A percentile compares a stretch with the other conserved stretches of the same genome.
Conservation (phyloP, 2,329 filamentous ascomycete genomes). For the Colletotrichum tabaci region DNA sequence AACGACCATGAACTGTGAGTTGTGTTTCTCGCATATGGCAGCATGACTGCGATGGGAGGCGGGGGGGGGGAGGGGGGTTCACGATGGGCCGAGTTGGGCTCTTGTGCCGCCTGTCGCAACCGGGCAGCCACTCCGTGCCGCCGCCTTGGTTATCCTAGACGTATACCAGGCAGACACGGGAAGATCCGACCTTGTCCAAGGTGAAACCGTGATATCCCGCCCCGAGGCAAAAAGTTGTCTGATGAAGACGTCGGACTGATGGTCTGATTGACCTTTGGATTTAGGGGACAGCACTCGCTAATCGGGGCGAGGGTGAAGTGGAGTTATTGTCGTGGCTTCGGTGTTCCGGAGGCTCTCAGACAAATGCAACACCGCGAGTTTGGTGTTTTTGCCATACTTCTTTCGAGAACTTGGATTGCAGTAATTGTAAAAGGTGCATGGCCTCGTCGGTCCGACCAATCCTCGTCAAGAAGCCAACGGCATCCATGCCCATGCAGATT, state of each 20-base stretch:
- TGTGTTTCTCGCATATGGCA: neutral
- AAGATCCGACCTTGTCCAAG: neutral
- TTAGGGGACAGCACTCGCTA: neutral
- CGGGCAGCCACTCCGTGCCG: neutral
- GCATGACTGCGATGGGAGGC: neutral
- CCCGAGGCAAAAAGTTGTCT: neutral
- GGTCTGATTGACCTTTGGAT: neutral
- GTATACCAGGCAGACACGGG: neutral
- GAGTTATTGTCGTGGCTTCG: neutral
- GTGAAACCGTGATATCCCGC: neutral
- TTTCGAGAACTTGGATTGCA: conserved; percentile 54
- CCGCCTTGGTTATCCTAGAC: neutral
- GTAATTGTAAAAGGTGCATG: conserved; percentile 54
- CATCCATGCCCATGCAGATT: conserved; percentile 52
- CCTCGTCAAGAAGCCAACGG: conserved; percentile 60
- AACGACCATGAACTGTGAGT: neutral
- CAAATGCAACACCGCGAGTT: neutral
- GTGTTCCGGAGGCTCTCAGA: neutral
- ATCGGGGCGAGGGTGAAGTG: too few relatives aligned
- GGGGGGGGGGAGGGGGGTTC: too few relatives aligned
- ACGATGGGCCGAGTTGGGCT: neutral
- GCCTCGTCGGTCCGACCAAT: conserved; percentile 59
- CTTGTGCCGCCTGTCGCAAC: neutral
- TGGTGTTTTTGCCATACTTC: conserved; percentile 21
- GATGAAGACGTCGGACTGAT: neutral